Base-by-base conservation (phyloP, 495 filamentous ascomycete species). In the Lasiosphaeria miniovina region DNA sequence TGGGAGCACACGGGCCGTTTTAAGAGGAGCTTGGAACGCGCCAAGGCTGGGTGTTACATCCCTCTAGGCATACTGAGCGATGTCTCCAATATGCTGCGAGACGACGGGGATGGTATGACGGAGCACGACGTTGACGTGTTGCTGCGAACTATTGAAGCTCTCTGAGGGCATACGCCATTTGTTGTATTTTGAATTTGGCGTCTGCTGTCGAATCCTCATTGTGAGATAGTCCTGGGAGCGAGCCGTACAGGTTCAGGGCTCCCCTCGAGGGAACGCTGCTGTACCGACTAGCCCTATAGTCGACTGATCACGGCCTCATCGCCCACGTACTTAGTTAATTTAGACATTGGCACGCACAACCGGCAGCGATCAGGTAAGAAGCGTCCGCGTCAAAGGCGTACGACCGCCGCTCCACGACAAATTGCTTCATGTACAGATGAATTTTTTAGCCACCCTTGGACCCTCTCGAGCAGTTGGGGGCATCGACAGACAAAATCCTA, bases 1-100 rank as follows among this genome's bases (percentile, higher is more conserved):
- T 98, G 95, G 90, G 94, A 98, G 76, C 91, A 97, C 73, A 98
- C 95, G 5, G 90, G 88, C 58, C 79, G 90, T n/a, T 76, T 97
- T 53, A 91, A 89, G 73, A 92, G 96, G 77, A 93, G 88, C 62
- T 72, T 96, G 50, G 92, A 97, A 65, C 83, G 85, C 64, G 88
- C 86, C 33, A 88, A 86, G 67, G 82, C 82, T 51, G 88, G 85
- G 32, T 85, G 84, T 24, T 91, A 90, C 72, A 81, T 98, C 50
- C 90, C 91, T 12, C 74, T 99, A 14, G 95, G 95, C 0, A 74
- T 95, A 71, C 82, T 91, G 79, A 98, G 95, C 74, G 95, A 99
- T 82, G 80, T 99, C 58, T 86, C 88, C 11, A 91, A 89, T 80
- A 75, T 92, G 53, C 69, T 98, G 52, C 84, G 83, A 41, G 82